These are phyloP conservation scores for Nicotiana undulata DNA, from an alignment of 257 asterid species.

Conservation along the genomic window DNA sequence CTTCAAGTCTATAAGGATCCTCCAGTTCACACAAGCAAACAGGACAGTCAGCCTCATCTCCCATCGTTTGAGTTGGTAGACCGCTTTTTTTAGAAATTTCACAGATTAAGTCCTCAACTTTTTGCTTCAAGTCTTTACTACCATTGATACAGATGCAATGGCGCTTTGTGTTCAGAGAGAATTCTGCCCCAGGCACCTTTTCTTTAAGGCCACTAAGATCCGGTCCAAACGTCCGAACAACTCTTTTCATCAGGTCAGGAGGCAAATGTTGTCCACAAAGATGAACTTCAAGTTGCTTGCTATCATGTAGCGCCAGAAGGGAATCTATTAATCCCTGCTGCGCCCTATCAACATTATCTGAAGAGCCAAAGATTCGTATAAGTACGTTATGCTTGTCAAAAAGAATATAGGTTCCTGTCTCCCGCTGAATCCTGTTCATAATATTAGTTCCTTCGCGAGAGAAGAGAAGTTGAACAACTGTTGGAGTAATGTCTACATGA, in stretches of 20 bases:
- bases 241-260: conserved; percentile 83
- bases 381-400: conserved; percentile 56
- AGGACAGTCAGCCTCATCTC: conserved; percentile 41
- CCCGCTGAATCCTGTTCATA: conserved; percentile 49
- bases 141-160: conserved; percentile 55
- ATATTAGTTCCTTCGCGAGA: conserved; percentile 65
- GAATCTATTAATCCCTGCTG: conserved; percentile 37
- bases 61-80: conserved; percentile 16
- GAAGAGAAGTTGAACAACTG: conserved; percentile 58
- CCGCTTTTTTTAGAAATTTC: conserved; percentile 41
- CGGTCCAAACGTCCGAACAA: conserved; percentile 72
- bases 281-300: conserved; percentile 67
- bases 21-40: conserved; percentile 79
- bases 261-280: conserved; percentile 62
- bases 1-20: conserved; percentile 59
- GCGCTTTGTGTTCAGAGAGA: conserved; percentile 44
- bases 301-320: conserved; percentile 54
- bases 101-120: conserved; percentile 42
- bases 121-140: conserved; percentile 55
- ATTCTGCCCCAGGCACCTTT: conserved; percentile 59
- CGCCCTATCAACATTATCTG: conserved; percentile 40
- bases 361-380: conserved; percentile 59
- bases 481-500: conserved; percentile 52
- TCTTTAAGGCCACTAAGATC: conserved; percentile 70
- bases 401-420: conserved; percentile 50